Percentiles rank a stretch among this genome's conserved stretches.
These are phyloP conservation scores for Scheffersomyces spartinae DNA, from an alignment of 805 yeast genomes.

Conservation along the genomic window DNA sequence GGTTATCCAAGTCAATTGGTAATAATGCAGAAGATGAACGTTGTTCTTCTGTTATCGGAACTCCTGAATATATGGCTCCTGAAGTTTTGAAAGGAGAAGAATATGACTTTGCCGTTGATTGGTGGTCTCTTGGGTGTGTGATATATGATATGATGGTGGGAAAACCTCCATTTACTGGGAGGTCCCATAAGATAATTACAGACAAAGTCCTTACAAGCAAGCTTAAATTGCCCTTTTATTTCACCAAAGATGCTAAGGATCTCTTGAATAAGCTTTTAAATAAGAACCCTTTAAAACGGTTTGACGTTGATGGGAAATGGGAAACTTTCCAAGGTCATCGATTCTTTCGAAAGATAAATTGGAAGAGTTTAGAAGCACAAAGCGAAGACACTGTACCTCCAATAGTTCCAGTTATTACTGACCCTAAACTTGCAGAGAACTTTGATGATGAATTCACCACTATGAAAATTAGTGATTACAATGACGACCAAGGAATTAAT, in stretches of 20 bases:
- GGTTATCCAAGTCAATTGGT: constrained; percentile 39
- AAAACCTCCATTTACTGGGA: constrained; percentile 34
- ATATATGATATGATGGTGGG: constrained; percentile 33
- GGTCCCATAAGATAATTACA: constrained; percentile 24
- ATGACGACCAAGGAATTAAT: constrained; percentile 2
- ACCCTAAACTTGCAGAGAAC: constrained; percentile 33
- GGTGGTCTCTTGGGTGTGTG: constrained; percentile 39
- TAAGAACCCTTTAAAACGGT: constrained; percentile 23
- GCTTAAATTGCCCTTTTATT: constrained; percentile 27
- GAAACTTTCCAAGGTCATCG: constrained; percentile 21
- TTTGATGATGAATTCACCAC: constrained; percentile 31
- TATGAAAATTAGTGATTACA: constrained; percentile 21
- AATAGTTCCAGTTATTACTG: constrained; percentile 30
- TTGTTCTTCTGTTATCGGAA: constrained; percentile 27
- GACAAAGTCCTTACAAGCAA: constrained; percentile 27
- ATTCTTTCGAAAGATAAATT: constrained; percentile 26
- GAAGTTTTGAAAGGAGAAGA: constrained; percentile 30
- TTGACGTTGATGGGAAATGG: constrained; percentile 26
- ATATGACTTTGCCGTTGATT: constrained; percentile 31
- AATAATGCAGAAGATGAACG: constrained; percentile 4
- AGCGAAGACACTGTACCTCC: constrained; percentile 19
- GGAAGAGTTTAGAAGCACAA: constrained; percentile 21
- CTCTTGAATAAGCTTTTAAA: constrained; percentile 25
- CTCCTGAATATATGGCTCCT: constrained; percentile 38
- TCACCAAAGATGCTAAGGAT: constrained; percentile 31